Evolutionary conservation across 352 stramenopile genomes (phyloP), one percentile per base, ranked within the genome.

Genomic region (Chrysophaeum taylorii): DNA sequence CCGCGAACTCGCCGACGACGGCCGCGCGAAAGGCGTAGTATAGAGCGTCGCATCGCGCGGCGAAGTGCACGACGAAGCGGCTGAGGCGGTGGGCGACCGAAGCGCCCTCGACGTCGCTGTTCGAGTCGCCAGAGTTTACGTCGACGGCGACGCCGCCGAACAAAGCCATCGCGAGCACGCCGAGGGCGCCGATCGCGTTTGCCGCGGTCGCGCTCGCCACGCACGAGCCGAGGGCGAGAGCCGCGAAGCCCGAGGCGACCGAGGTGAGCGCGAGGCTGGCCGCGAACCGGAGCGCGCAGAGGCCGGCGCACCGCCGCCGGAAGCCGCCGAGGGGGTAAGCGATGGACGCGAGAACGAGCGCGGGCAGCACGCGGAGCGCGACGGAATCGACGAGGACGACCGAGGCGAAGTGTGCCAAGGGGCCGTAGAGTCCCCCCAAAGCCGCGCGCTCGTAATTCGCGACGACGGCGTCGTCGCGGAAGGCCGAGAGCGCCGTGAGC

Each of bases 1-100:
- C 57, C 12, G 57, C 57, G 57, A 66, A 33, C 57, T 66, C 57
- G 57, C 57, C 57, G 35, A 66, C 57, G 35, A 66, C 57, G 18
- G 57, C 57, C 1, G 57, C 57, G 57, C 57, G 57, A n/a, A 45
- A 66, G 12, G 57, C 57, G 57, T 66, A 31, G 57, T 45, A 66
- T 9, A 66, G 5, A 2, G 35, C 31, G 57, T 66, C 57, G 2
- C 18, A 18, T 18, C 5, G 5, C 5, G 48, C 48, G 18, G 48
- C 48, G n/a, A 62, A 7, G 12, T 23, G 45, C n/a, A n/a, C n/a
- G n/a, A n/a, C n/a, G n/a, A n/a, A n/a, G n/a, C n/a, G n/a, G n/a
- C n/a, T n/a, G n/a, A n/a, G n/a, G n/a, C n/a, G n/a, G n/a, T n/a
- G n/a, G n/a, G n/a, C n/a, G n/a, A n/a, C n/a, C n/a, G n/a, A n/a